phyloP scores from a whole-genome alignment of 352 stramenopile species.

The Globisporangium solare region DNA sequence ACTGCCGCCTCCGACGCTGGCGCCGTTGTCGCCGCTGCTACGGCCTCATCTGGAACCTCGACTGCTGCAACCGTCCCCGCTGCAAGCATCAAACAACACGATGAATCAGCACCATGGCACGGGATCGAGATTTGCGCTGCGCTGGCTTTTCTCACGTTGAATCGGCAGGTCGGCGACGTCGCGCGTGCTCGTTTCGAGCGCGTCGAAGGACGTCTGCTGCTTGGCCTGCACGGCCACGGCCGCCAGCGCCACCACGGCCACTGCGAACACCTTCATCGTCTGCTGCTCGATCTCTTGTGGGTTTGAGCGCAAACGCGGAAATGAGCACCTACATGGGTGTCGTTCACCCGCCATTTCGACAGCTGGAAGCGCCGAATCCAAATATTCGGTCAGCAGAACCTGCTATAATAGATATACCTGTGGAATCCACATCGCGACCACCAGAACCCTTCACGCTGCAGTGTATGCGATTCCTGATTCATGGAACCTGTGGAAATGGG shows the following conservation, averaged over 20 bases:
- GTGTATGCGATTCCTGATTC: neutral
- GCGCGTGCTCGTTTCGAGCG: neutral
- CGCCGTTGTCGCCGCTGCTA: too few relatives aligned
- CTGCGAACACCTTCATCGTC: slow-evolving; percentile 1
- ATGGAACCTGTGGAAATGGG: neutral
- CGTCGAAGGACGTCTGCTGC: neutral
- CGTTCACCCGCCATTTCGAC: neutral
- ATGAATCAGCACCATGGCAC: too few relatives aligned
- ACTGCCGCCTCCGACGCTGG: too few relatives aligned
- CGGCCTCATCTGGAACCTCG: too few relatives aligned
- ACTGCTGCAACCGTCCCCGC: too few relatives aligned
- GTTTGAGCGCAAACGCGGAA: neutral
- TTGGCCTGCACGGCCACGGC: neutral
- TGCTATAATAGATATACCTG: neutral
- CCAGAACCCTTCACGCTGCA: neutral
- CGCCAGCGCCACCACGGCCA: neutral
- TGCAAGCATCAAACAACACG: neutral
- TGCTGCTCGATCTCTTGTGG: neutral
- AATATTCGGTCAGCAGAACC: neutral
- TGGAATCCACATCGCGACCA: neutral
- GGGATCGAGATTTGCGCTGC: too few relatives aligned
- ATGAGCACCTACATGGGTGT: neutral
- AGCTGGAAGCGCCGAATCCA: neutral
- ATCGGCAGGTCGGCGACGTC: neutral
- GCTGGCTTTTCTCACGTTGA: neutral